Evolutionary conservation across 2,329 filamentous ascomycete genomes (phyloP).

Genomic region (Talaromyces sp.): DNA sequence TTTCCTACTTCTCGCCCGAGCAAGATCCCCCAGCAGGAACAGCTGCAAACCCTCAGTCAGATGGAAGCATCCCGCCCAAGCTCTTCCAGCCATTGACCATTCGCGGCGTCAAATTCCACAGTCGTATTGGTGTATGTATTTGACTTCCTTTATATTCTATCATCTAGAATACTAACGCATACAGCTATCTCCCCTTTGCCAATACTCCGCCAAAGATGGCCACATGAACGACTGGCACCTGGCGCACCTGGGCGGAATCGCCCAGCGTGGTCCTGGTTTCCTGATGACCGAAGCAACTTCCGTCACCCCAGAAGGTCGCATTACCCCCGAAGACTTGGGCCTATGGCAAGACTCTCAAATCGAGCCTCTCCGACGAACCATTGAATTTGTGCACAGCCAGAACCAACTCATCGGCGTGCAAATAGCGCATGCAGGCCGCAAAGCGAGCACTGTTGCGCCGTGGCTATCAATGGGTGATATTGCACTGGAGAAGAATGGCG

Average conservation of each 20-base stretch:
- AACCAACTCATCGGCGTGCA: constrained; percentile 75
- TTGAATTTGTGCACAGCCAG: constrained; percentile 78
- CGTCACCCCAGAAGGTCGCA: constrained; percentile 72
- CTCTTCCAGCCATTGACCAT: constrained; percentile 58
- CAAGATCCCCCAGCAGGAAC: constrained; percentile 38
- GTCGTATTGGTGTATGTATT: constrained; percentile 56
- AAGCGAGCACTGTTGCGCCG: constrained; percentile 57
- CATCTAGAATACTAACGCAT: background rate
- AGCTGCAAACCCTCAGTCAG: constrained; percentile 40
- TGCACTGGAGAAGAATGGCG: constrained; percentile 52
- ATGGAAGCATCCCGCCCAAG: constrained; percentile 49
- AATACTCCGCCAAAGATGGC: constrained; percentile 66
- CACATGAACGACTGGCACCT: constrained; percentile 79
- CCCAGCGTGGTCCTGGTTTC: constrained; percentile 70
- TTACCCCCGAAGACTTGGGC: constrained; percentile 61
- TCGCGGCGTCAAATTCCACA: constrained; percentile 62
- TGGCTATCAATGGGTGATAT: constrained; percentile 34
- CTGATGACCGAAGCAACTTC: constrained; percentile 75
- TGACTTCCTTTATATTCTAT: background rate
- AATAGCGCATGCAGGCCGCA: constrained; percentile 72
- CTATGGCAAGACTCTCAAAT: constrained; percentile 85
- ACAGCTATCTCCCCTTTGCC: constrained; percentile 60
- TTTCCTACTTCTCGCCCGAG: constrained; percentile 44
- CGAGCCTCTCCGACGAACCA: constrained; percentile 62
- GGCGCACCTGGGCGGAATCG: constrained; percentile 75